A percentile compares a stretch with the other conserved stretches of the same genome.
These are phyloP conservation scores for Picea glauca DNA, from an alignment of 75 land plant species.

Conservation along the genomic window DNA sequence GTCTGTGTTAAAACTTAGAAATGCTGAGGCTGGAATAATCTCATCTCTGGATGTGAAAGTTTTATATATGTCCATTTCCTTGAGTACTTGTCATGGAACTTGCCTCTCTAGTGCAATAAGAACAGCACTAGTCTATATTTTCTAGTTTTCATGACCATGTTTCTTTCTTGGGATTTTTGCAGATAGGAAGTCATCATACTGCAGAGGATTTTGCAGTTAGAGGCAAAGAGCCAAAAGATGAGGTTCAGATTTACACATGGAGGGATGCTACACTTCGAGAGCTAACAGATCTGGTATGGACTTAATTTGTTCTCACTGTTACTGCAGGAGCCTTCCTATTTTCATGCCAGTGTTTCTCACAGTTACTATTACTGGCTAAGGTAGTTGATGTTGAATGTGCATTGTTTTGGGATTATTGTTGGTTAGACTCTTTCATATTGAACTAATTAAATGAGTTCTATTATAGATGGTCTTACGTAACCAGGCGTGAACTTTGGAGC, in stretches of 20 bases:
- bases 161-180: background rate
- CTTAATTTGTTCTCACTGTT: background rate
- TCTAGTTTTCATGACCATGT: too few relatives aligned
- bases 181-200: slow-evolving; percentile 79
- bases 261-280: slow-evolving; percentile 91
- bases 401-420: background rate
- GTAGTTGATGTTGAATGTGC: background rate
- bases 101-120: too few relatives aligned
- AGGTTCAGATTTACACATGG: slow-evolving; percentile 96
- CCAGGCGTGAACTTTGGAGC: background rate
- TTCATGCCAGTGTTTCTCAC: too few relatives aligned
- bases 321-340: background rate
- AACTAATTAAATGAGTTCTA: background rate
- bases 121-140: too few relatives aligned
- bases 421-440: background rate
- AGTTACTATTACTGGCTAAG: background rate
- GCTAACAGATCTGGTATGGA: slow-evolving; percentile 79
- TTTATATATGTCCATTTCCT: too few relatives aligned
- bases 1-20: too few relatives aligned
- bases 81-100: too few relatives aligned
- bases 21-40: too few relatives aligned
- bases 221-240: slow-evolving; percentile 92
- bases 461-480: background rate
- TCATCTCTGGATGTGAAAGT: too few relatives aligned
- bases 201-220: slow-evolving; percentile 75